Percentiles rank a stretch among this genome's conserved stretches.
Conservation (phyloP, 768 basidiomycete genomes). For the Kwoniella shandongensis region DNA sequence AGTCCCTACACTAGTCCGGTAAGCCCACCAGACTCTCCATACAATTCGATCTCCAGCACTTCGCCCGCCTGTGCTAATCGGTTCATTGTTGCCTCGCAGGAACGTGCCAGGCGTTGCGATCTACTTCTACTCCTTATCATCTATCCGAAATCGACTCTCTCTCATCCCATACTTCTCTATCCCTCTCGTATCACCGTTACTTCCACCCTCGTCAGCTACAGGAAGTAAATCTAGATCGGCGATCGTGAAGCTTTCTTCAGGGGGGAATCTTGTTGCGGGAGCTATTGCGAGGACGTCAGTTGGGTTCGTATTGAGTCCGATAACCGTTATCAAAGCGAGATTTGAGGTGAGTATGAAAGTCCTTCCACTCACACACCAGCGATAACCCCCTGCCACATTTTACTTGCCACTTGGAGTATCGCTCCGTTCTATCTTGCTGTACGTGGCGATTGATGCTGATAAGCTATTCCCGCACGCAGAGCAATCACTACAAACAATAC, state of each 20-base stretch:
- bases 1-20: conserved; percentile 71
- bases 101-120: conserved; percentile 91
- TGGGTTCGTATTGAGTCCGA: conserved; percentile 82
- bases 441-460: too few relatives aligned
- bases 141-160: conserved; percentile 75
- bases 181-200: conserved; percentile 7
- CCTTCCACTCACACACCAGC: too few relatives aligned
- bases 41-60: neutral
- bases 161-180: conserved; percentile 68
- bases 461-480: too few relatives aligned
- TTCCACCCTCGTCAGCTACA: conserved; percentile 9
- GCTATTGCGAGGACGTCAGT: conserved; percentile 76
- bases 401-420: neutral
- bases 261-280: conserved; percentile 83
- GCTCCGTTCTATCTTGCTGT: too few relatives aligned
- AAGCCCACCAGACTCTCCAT: conserved; percentile 9
- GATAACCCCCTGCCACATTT: too few relatives aligned
- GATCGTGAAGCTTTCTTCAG: conserved; percentile 59
- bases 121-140: conserved; percentile 83
- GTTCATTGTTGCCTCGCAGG: conserved; percentile 54
- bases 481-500: conserved; percentile 44
- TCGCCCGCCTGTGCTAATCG: conserved; percentile 3
- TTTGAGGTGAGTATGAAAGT: conserved; percentile 65
- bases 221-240: conserved; percentile 27
- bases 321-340: conserved; percentile 86